These are phyloP conservation scores for Dendrobium chrysotoxum DNA, from an alignment of 106 monocot genomes.

Conservation along the genomic window DNA sequence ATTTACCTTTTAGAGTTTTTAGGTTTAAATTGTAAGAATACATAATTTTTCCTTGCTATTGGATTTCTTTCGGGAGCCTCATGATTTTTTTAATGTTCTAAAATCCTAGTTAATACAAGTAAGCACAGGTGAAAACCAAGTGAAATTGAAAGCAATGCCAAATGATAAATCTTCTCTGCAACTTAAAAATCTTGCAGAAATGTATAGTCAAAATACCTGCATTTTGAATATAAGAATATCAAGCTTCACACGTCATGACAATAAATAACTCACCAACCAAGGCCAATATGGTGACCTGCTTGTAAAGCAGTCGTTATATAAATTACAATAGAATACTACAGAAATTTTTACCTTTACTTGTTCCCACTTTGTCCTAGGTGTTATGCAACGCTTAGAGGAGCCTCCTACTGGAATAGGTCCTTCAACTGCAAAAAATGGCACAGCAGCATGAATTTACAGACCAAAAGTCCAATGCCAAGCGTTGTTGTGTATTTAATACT, in stretches of 20 bases:
- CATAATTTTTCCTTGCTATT: neutral
- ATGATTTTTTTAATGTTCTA: neutral
- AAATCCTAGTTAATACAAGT: neutral
- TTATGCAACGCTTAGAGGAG: slow-evolving; percentile 50
- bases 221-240: neutral
- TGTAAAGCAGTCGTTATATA: neutral
- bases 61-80: neutral
- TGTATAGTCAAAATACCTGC: neutral
- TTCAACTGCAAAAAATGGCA: slow-evolving; percentile 40
- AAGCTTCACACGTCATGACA: neutral
- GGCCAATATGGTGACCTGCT: neutral
- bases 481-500: slow-evolving; percentile 12
- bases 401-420: slow-evolving; percentile 34
- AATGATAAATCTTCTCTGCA: neutral
- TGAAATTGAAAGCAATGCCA: neutral
- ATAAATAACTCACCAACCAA: neutral
- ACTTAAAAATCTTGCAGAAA: neutral
- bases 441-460: neutral
- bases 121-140: neutral
- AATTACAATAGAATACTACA: neutral
- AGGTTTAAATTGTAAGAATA: neutral
- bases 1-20: no score
- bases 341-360: slow-evolving; percentile 72
- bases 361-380: slow-evolving; percentile 87
- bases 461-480: slow-evolving; percentile 10